Base-by-base conservation (phyloP, 306 rosid species). In the Lagenaria siceraria region DNA sequence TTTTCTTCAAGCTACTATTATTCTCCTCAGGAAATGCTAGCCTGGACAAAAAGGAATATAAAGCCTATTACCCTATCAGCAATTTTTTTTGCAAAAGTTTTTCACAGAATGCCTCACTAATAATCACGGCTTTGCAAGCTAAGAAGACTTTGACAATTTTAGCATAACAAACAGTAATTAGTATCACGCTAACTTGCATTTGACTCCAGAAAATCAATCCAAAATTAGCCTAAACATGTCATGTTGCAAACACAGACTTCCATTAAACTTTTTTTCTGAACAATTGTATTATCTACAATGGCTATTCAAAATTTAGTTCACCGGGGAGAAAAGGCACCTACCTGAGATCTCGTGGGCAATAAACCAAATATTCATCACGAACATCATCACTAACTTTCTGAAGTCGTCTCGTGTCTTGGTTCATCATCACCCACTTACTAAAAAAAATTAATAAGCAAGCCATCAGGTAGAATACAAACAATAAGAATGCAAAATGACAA, bases 391-490 rank as follows among this genome's bases (percentile, higher is more conserved):
- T 83, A 19, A 92, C 90, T 81, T 92, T 95, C 83, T 92, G 97
- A 63, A 92, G 91, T 64, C 97, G 84, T 84, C 99, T 85, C 14
- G 97, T 92, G 83, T 95, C 92, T 81, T 89, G 82, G 76, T 90
- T 95, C 99, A 92, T 92, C 99, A 92, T 92, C 82, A 92, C 81
- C 99, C 99, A 95, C 86, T 95, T 95, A 84, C 99, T 95, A 84
- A 82, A 89, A 87, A 29, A 76, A 82, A 82, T 73, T 49, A 49
- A 71, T 18, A 49, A 71, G 60, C 59, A 49, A 48, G 42, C 15
- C 40, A 27, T 49, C 59, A 72, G 36, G 40, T 49, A 46, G 42
- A 72, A 72, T 49, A 63, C 70, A 63, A 61, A 61, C 68, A 33
- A 25, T 61, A 10, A 13, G 10, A 31, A 62, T 15, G 35, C 43